Evolutionary conservation across 352 stramenopile genomes (phyloP).

Genomic region (Peronospora destructor): DNA sequence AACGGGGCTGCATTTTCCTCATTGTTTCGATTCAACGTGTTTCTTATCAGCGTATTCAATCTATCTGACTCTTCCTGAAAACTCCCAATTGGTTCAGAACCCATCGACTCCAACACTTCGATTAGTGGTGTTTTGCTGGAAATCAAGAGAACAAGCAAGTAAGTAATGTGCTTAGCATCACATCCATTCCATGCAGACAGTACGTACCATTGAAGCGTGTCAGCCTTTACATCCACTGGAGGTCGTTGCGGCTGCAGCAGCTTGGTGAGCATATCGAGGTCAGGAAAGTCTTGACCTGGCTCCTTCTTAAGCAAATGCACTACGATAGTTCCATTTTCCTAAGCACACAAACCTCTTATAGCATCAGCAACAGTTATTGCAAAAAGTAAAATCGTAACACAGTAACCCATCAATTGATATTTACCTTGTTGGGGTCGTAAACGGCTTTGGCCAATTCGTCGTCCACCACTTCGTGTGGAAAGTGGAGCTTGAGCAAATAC

Average conservation of each 20-base stretch:
- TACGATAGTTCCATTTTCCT: conserved; percentile 90
- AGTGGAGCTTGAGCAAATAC: conserved; percentile 94
- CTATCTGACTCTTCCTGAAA: conserved; percentile 24
- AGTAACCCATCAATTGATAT: neutral
- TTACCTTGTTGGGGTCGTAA: conserved; percentile 86
- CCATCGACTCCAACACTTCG: conserved; percentile 64
- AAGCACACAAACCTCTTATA: neutral
- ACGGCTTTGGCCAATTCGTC: conserved; percentile 87
- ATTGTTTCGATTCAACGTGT: neutral
- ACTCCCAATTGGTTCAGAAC: conserved; percentile 12
- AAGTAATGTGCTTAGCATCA: neutral
- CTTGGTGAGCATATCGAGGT: conserved; percentile 91
- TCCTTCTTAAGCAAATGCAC: conserved; percentile 88
- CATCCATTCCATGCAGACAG: neutral
- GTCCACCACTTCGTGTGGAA: conserved; percentile 86
- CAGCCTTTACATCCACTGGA: conserved; percentile 29
- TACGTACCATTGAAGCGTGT: conserved; percentile 25
- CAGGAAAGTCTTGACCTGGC: conserved; percentile 81
- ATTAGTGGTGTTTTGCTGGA: conserved; percentile 58
- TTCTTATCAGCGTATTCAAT: conserved; percentile 23
- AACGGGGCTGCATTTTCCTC: neutral
- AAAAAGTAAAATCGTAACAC: neutral
- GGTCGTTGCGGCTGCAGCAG: conserved; percentile 70
- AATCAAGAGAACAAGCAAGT: conserved; percentile 2
- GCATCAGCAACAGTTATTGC: too few relatives aligned